Conservation (phyloP, 2,329 filamentous ascomycete species). For the Colletotrichum brevisporum region DNA sequence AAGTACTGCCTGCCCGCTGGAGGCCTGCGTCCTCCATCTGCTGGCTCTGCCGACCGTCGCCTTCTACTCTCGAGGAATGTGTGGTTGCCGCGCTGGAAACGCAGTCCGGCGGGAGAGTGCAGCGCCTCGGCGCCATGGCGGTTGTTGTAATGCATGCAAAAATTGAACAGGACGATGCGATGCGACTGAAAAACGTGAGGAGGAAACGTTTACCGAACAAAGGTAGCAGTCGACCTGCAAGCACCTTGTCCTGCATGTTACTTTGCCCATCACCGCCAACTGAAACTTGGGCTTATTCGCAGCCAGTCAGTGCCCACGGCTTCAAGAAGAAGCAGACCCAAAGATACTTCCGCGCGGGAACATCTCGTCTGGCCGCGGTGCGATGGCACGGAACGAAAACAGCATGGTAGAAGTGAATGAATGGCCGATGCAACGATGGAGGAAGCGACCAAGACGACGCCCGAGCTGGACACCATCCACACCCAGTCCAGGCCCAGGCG, state of each 20-base stretch:
- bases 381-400: neutral
- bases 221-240: conserved; percentile 2
- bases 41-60: conserved; percentile 3
- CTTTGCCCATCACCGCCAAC: conserved; percentile 1
- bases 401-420: neutral
- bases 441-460: conserved; percentile 19
- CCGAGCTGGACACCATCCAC: conserved; percentile 13
- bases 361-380: neutral
- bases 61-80: conserved; percentile 8
- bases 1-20: neutral
- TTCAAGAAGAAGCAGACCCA: neutral
- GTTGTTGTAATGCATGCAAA: conserved; percentile 23
- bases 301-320: conserved; percentile 5
- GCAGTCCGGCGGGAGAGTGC: neutral
- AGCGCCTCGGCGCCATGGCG: conserved; percentile 10
- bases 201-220: conserved; percentile 10
- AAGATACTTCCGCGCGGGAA: neutral
- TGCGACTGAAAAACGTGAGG: conserved; percentile 1
- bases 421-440: conserved; percentile 17
- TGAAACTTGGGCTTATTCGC: neutral
- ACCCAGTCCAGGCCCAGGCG: neutral
- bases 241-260: conserved; percentile 12
- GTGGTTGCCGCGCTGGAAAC: conserved; percentile 15
- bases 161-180: conserved; percentile 11
- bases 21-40: conserved; percentile 21